Evolutionary conservation across 208 protist genomes (phyloP).

Genomic region (Wallacemonas sp.): DNA sequence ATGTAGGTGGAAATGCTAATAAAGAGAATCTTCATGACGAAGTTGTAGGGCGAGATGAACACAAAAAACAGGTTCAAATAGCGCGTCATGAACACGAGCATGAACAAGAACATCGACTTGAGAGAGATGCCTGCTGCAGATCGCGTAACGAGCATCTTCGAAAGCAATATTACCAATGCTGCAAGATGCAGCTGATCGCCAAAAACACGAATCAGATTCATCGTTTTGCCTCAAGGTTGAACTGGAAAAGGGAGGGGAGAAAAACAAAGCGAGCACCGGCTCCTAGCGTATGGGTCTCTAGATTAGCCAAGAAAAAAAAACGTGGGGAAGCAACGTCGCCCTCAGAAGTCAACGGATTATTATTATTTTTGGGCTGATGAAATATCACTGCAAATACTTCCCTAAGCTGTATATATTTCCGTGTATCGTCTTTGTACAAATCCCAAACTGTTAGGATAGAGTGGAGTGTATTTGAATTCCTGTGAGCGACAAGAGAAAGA

Average conservation of each 20-base stretch:
- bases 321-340: too few relatives aligned
- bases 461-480: too few relatives aligned
- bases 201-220: constrained; percentile 87
- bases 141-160: constrained; percentile 91
- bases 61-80: constrained; percentile 93
- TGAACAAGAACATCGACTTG: constrained; percentile 94
- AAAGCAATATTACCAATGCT: constrained; percentile 92
- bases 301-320: too few relatives aligned
- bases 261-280: constrained; percentile 18
- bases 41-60: constrained; percentile 91
- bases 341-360: too few relatives aligned
- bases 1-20: constrained; percentile 84
- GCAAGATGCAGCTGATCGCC: constrained; percentile 94
- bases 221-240: constrained; percentile 20
- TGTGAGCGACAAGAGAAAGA: too few relatives aligned
- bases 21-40: constrained; percentile 95
- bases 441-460: too few relatives aligned
- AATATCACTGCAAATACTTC: too few relatives aligned
- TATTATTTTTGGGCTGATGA: too few relatives aligned
- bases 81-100: constrained; percentile 92
- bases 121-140: constrained; percentile 92
- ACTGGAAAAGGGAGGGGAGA: not conserved
- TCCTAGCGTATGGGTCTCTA: too few relatives aligned
- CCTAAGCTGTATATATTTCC: too few relatives aligned
- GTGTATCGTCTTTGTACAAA: too few relatives aligned